Evolutionary conservation across 495 filamentous ascomycete species (phyloP), one percentile per base, ranked within the genome.

Genomic region (Apodospora peruviana): DNA sequence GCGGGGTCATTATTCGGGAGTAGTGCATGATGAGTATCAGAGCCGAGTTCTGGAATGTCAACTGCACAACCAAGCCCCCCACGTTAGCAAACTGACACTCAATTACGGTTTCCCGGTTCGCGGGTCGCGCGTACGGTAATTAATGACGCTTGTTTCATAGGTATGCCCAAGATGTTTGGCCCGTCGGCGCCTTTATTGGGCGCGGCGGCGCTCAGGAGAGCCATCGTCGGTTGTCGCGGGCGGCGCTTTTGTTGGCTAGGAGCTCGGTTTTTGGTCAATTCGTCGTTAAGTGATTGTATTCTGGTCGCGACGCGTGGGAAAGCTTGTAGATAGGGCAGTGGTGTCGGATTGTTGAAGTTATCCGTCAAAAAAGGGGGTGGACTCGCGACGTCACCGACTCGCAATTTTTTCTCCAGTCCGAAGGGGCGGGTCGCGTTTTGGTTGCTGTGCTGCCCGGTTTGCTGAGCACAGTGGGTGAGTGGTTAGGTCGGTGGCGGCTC

Each of bases 21-120:
- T 96, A 96, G 71, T 95, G 91, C 72, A 91, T 83, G 34, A 96
- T 76, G 37, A 91, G 75, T 42, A 90, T 90, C 37, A 90, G 71
- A 4, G 79, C 82, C 4, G 86, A 90, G 59, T 89, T 89, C 71
- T 91, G 87, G 43, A 90, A 73, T 14, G 82, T 87, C 55, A 91
- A 77, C 87, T 90, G 52, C 23, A 18, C 21, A 36, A 45, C 36
- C 39, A 24, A 36, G 41, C 36, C 43, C 40, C 22, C 1, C 35
- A 23, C 35, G 2, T 32, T 32, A 7, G n/a, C n/a, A n/a, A n/a
- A n/a, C 24, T 5, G 12, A 14, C 11, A 9, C 12, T n/a, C n/a
- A 9, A 11, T 11, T n/a, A 17, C 16, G 10, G 32, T 29, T 19
- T 25, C 20, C 47, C 9, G 12, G 16, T 16, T 23, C 17, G n/a